Evolutionary conservation across 768 basidiomycete species (phyloP).

Genomic region (Mycena polygramma): DNA sequence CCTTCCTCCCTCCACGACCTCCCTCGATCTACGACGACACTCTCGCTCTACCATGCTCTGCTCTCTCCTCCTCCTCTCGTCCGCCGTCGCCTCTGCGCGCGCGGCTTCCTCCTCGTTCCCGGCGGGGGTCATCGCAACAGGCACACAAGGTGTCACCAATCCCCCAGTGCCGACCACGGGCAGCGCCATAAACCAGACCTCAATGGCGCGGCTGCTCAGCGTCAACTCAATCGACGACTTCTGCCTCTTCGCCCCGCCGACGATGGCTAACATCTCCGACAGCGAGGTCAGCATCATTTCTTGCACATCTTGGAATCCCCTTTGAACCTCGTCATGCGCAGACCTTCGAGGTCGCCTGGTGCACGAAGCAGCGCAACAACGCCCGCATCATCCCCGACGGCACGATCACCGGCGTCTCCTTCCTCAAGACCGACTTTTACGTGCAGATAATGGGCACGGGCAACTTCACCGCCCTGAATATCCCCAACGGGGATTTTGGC

Average conservation of each 20-base stretch:
- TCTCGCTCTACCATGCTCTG: slow-evolving; percentile 4
- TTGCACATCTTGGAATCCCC: background rate
- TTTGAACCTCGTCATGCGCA: background rate
- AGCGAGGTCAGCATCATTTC: slow-evolving; percentile 18
- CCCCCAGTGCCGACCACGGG: slow-evolving; percentile 18
- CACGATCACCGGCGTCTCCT: slow-evolving; percentile 28
- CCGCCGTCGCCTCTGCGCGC: slow-evolving; percentile 10
- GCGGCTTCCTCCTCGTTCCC: slow-evolving; percentile 26
- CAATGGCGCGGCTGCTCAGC: slow-evolving; percentile 25
- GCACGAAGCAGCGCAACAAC: slow-evolving; percentile 32
- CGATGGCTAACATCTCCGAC: slow-evolving; percentile 24
- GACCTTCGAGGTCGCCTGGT: slow-evolving; percentile 34
- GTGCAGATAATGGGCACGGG: slow-evolving; percentile 58
- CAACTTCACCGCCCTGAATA: slow-evolving; percentile 57
- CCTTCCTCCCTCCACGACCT: slow-evolving; percentile 6
- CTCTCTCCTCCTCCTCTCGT: slow-evolving; percentile 2
- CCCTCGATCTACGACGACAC: background rate
- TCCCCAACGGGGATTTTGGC: slow-evolving; percentile 55
- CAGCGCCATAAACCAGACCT: slow-evolving; percentile 29
- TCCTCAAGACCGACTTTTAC: slow-evolving; percentile 49
- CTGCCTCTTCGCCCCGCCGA: slow-evolving; percentile 33
- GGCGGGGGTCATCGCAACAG: slow-evolving; percentile 29
- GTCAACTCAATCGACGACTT: slow-evolving; percentile 33
- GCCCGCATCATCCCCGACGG: slow-evolving; percentile 33
- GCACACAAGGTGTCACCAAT: slow-evolving; percentile 25